phyloP scores from a whole-genome alignment of 177 flowering plant species.

The Vitis hybrid region DNA sequence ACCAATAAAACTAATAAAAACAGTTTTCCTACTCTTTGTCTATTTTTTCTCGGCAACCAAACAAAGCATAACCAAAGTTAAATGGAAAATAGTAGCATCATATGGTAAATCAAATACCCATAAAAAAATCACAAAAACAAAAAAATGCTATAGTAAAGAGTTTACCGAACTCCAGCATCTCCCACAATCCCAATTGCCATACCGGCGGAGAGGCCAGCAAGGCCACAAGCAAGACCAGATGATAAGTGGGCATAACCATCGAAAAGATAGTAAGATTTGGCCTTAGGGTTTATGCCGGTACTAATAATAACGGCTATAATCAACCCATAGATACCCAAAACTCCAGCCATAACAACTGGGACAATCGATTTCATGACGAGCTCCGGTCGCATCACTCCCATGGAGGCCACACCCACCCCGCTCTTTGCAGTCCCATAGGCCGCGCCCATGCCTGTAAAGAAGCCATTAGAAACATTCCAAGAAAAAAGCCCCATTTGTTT shows the following conservation, averaged over 20 bases:
- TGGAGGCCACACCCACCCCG: slow-evolving; percentile 36
- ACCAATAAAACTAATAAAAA: too few species aligned
- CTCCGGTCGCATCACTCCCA: slow-evolving; percentile 39
- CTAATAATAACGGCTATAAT: slow-evolving; percentile 36
- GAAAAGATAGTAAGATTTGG: slow-evolving; percentile 23
- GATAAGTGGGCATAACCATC: slow-evolving; percentile 33
- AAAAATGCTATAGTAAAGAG: not conserved
- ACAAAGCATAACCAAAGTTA: too few species aligned
- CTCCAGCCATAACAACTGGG: slow-evolving; percentile 40
- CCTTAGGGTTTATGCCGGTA: slow-evolving; percentile 34
- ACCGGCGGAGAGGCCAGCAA: slow-evolving; percentile 34
- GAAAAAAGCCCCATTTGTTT: not conserved
- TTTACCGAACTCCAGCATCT: slow-evolving; percentile 31
- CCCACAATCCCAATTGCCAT: slow-evolving; percentile 34
- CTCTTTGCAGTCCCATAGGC: slow-evolving; percentile 33
- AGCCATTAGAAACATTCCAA: not conserved
- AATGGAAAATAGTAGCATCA: not conserved
- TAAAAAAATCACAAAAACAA: not conserved
- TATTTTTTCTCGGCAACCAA: too few species aligned
- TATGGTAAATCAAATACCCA: too few species aligned
- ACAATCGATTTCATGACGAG: slow-evolving; percentile 37
- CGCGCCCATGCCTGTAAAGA: slow-evolving; percentile 31
- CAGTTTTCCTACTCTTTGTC: too few species aligned
- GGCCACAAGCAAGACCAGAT: slow-evolving; percentile 36
- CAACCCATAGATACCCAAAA: slow-evolving; percentile 34